phyloP scores from a whole-genome alignment of 1,284 basidiomycete species.

The Irpex rosettiformis region DNA sequence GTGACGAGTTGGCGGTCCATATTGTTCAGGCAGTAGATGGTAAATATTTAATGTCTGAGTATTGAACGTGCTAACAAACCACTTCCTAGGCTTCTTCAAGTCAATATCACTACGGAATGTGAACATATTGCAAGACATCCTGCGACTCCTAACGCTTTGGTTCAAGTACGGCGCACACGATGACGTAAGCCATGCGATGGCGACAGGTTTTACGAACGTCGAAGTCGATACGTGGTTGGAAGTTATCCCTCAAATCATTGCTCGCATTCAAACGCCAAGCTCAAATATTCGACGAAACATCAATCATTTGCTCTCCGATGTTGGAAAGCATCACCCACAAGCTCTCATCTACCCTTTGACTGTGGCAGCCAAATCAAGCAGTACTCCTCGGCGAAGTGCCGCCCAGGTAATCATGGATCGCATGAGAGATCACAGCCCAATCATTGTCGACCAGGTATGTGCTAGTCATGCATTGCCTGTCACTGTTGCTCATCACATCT shows the following conservation, averaged over 20 bases:
- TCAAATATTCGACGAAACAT: constrained; percentile 88
- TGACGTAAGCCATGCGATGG: constrained; percentile 90
- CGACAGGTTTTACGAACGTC: constrained; percentile 84
- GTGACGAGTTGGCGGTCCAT: constrained; percentile 75
- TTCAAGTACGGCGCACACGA: constrained; percentile 96
- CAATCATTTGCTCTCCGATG: constrained; percentile 85
- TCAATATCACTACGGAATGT: constrained; percentile 91
- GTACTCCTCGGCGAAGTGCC: constrained; percentile 77
- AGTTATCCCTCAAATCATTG: constrained; percentile 99
- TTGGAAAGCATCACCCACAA: constrained; percentile 97
- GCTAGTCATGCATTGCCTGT: not conserved
- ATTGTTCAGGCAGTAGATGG: constrained; percentile 96
- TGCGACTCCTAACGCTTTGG: constrained; percentile 94
- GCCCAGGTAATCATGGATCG: constrained; percentile 90
- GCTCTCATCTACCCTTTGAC: constrained; percentile 98
- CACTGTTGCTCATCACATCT: not conserved
- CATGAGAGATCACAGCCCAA: constrained; percentile 90
- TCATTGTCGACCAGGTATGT: constrained; percentile 83
- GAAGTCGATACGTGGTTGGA: constrained; percentile 99
- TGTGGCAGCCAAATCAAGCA: constrained; percentile 96
- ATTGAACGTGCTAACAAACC: too few species aligned
- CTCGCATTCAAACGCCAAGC: constrained; percentile 95
- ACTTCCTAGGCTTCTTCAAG: constrained; percentile 84
- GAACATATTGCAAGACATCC: constrained; percentile 93
- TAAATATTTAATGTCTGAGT: constrained; percentile 27